These are phyloP conservation scores for Chaetomium fimeti DNA, from an alignment of 495 filamentous ascomycete genomes.

Conservation along the genomic window DNA sequence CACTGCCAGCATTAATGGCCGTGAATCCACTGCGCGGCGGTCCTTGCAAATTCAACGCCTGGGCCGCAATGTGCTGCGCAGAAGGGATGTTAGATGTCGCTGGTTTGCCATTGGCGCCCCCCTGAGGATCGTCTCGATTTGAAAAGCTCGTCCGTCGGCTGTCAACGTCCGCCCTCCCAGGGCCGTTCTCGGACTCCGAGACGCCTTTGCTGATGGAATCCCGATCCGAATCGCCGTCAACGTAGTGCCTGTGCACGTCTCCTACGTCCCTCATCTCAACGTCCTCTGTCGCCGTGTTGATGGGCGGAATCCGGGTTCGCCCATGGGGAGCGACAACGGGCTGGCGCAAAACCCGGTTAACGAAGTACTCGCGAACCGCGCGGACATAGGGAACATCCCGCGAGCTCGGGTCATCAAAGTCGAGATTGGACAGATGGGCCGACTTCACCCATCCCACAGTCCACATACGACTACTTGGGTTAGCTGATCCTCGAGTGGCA, in stretches of 20 bases:
- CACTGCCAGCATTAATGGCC: background rate
- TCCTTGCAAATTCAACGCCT: slow-evolving; percentile 21
- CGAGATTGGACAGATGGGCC: slow-evolving; percentile 26
- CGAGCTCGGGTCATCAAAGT: slow-evolving; percentile 29
- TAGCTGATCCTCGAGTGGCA: background rate
- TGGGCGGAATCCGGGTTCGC: background rate
- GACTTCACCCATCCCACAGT: slow-evolving; percentile 34
- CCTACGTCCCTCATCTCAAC: slow-evolving; percentile 26
- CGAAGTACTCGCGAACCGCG: slow-evolving; percentile 26
- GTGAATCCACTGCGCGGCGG: slow-evolving; percentile 16
- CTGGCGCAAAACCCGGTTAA: background rate
- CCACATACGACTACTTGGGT: slow-evolving; percentile 18
- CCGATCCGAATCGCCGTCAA: background rate
- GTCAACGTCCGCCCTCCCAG: background rate
- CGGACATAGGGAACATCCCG: slow-evolving; percentile 20
- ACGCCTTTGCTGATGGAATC: background rate
- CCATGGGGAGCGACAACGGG: background rate
- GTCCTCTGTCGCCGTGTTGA: slow-evolving; percentile 15
- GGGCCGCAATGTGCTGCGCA: slow-evolving; percentile 25
- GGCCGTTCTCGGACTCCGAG: background rate
- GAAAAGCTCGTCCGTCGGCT: slow-evolving; percentile 29
- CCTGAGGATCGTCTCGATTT: slow-evolving; percentile 15
- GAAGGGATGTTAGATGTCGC: background rate
- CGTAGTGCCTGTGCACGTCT: background rate
- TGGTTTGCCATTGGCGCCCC: background rate